Base-by-base conservation (phyloP, 106 monocot genomes). In the Dendrobium nobile region DNA sequence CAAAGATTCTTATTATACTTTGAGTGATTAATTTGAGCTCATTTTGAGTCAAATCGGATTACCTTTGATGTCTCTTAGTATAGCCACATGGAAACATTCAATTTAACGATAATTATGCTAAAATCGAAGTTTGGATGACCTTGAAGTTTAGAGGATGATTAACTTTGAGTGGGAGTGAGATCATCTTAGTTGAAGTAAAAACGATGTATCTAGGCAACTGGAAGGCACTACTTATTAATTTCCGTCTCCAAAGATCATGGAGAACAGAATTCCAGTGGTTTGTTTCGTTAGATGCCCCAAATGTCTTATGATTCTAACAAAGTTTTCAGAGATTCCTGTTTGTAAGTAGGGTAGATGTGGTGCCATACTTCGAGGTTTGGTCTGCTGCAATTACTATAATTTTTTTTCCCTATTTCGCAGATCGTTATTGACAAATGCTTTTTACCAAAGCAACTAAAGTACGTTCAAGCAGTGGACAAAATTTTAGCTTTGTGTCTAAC, bases 221-320 rank as follows among this genome's bases (percentile, higher is more conserved):
- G n/a, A 51, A 28, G 13, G 22, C 33, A 4, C 13, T 74, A 1
- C 74, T 43, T 9, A 27, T 15, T 26, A 47, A 77, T 16, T 31
- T 47, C 28, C 16, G 27, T 28, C 26, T 28, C 6, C n/a, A 48
- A 77, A 20, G 77, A 54, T 47, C 47, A 76, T 76, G 76, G 76
- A 47, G 47, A 27, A 13, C 41, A 48, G 0, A 41, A 10, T 26
- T 51, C 47, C 76, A 51, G 41, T 5, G 3, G 10, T 76, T 73
- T 87, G 89, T 31, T 78, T 84, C 27, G 92, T 89, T 9, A 86
- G 54, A 82, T 92, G 92, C 64, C 89, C 89, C 1, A 92, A 89
- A 80, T 92, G 31, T 80, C 40, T 2, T 5, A 80, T 84, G 20
- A 0, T 92, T 82, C 87, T 92, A 5, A 22, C 82, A 19, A 89